phyloP scores from a whole-genome alignment of 2,329 filamentous ascomycete species.

The Apiospora kogelbergensis region DNA sequence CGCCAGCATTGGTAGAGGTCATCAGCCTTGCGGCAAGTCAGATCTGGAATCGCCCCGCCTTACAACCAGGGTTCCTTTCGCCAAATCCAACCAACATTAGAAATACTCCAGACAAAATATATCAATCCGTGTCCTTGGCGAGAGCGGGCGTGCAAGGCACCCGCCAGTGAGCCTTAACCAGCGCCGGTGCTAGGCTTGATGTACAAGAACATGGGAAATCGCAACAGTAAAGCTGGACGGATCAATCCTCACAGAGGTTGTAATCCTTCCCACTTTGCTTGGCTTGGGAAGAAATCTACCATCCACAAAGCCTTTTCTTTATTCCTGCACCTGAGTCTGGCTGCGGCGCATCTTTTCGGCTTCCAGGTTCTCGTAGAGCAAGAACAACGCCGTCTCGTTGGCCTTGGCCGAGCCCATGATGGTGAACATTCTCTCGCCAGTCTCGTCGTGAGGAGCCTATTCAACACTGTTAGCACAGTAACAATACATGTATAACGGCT shows the following conservation, averaged over 20 bases:
- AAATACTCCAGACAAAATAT: conserved; percentile 35
- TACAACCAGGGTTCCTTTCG: conserved; percentile 42
- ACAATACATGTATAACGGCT: background rate
- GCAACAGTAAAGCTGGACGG: background rate
- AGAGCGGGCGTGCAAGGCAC: background rate
- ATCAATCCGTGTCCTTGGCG: conserved; percentile 11
- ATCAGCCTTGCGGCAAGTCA: conserved; percentile 63
- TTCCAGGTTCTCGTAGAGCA: conserved; percentile 98
- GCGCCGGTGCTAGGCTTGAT: conserved; percentile 3
- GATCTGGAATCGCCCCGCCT: conserved; percentile 53
- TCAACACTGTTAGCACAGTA: conserved; percentile 16
- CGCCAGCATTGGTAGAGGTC: conserved; percentile 41
- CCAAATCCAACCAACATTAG: conserved; percentile 51
- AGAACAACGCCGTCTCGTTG: conserved; percentile 93
- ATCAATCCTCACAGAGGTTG: background rate
- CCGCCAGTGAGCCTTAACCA: background rate
- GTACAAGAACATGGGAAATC: conserved; percentile 6
- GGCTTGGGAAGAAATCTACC: background rate
- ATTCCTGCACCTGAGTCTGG: conserved; percentile 63
- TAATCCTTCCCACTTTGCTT: background rate
- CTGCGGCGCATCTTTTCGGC: conserved; percentile 98
- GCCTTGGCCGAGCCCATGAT: conserved; percentile 94
- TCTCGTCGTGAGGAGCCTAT: conserved; percentile 88
- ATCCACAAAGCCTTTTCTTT: conserved; percentile 25
- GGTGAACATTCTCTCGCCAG: conserved; percentile 98